These are phyloP conservation scores for Dipodascopsis tothii DNA, from an alignment of 805 yeast genomes.

Conservation along the genomic window DNA sequence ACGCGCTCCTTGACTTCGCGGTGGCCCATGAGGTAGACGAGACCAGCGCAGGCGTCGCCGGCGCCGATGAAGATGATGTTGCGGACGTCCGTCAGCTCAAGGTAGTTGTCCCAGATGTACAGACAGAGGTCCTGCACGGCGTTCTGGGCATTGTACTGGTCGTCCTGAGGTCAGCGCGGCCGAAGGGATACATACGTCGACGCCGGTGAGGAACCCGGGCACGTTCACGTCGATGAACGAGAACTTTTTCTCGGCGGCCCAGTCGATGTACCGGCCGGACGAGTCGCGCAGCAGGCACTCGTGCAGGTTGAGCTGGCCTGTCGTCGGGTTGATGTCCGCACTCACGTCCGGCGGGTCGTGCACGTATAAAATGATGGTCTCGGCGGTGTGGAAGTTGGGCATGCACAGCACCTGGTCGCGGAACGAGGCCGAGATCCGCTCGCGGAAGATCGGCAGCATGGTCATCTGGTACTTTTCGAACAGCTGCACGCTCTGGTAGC, in stretches of 20 bases:
- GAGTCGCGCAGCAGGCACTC: slow-evolving; percentile 72
- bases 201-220: slow-evolving; percentile 48
- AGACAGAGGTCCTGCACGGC: slow-evolving; percentile 70
- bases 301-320: slow-evolving; percentile 68
- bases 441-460: slow-evolving; percentile 53
- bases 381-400: slow-evolving; percentile 49
- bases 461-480: slow-evolving; percentile 53
- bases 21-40: slow-evolving; percentile 82
- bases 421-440: slow-evolving; percentile 41
- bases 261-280: slow-evolving; percentile 59
- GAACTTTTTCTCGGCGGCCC: slow-evolving; percentile 53
- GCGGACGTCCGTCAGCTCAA: slow-evolving; percentile 63
- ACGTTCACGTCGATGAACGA: slow-evolving; percentile 81
- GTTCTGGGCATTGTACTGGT: slow-evolving; percentile 36
- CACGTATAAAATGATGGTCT: slow-evolving; percentile 60
- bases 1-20: slow-evolving; percentile 59
- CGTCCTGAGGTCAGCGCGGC: slow-evolving; percentile 29
- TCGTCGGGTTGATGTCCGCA: slow-evolving; percentile 74
- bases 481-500: slow-evolving; percentile 51
- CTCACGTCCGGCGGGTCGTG: slow-evolving; percentile 92
- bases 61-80: slow-evolving; percentile 75
- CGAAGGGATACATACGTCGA: slow-evolving; percentile 16
- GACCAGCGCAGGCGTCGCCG: slow-evolving; percentile 83
- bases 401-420: slow-evolving; percentile 67
- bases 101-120: slow-evolving; percentile 84